Evolutionary conservation across 192 early-diverging fungal genomes (phyloP), one percentile per base, ranked within the genome.

Genomic region (Umbelopsis ramanniana): DNA sequence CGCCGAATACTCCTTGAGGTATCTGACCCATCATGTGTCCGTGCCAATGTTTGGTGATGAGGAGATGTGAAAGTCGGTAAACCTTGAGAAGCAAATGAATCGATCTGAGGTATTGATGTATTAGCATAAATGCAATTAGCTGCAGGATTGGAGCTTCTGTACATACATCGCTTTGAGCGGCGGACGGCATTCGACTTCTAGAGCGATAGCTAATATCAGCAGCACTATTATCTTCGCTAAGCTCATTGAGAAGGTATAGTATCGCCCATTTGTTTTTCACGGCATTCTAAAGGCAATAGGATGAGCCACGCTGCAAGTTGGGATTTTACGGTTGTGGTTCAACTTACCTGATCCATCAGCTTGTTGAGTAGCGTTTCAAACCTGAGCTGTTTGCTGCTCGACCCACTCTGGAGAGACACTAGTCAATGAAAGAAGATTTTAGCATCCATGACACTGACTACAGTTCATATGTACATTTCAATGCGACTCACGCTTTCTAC

Each of bases 341-440:
- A 2, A 45, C 55, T 69, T 82, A 84, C 85, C 68, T 82, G 77
- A 33, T 76, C 72, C 22, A 72, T 72, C 26, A 93, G 76, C 66
- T 88, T 89, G 57, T 82, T 81, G 66, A 82, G 84, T 6, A 92
- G 75, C 66, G 82, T 84, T 33, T 87, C 82, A 74, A 92, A 93
- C 45, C 83, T 77, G 43, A 89, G 76, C 9, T 89, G 87, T 35
- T 83, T 83, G 21, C 80, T 66, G 8, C 83, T 73, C 3, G 84
- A 81, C n/a, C 69, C 75, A 26, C 88, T 81, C 19, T 84, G 80
- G 9, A 84, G 78, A 43, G 84, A 72, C 14, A 93, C 90, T 93
- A 73, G 1, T 24, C 11, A 35, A 40, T 69, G n/a, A 72, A 67
- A 69, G 15, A 29, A 37, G 0, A 9, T 21, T 22, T 47, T 35